A percentile compares a stretch with the other conserved stretches of the same genome.
Evolutionary conservation across 306 rosid genomes (phyloP).

Genomic region (Clitoria ternatea): DNA sequence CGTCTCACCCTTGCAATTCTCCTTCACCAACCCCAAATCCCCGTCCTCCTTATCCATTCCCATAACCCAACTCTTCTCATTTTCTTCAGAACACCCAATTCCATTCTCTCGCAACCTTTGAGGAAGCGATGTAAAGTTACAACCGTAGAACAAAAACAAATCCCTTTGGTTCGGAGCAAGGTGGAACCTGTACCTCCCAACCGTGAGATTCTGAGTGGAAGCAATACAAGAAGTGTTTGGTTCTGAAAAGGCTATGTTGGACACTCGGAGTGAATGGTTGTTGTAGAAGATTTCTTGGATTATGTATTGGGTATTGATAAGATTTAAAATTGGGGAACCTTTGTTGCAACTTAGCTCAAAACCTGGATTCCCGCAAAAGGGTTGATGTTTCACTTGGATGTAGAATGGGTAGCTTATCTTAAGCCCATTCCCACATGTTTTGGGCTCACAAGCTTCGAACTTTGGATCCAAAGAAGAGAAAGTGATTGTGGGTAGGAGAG

Average conservation of each 20-base stretch:
- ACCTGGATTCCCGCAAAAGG: constrained; percentile 41
- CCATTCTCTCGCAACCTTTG: neutral
- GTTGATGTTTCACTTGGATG: neutral
- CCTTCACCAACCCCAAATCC: neutral
- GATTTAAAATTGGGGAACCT: constrained; percentile 33
- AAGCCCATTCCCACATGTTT: constrained; percentile 30
- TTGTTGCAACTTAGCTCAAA: constrained; percentile 22
- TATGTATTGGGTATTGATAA: neutral
- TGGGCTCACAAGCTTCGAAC: constrained; percentile 32
- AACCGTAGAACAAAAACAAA: constrained; percentile 16
- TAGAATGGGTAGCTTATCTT: constrained; percentile 42
- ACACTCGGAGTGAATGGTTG: constrained; percentile 7
- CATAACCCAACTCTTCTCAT: constrained; percentile 19
- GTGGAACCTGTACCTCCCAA: neutral
- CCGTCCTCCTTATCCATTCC: neutral
- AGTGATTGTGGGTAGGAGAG: neutral
- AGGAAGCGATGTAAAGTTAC: neutral
- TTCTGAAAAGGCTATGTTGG: constrained; percentile 17
- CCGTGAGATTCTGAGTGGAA: neutral
- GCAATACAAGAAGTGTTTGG: neutral
- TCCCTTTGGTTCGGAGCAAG: neutral
- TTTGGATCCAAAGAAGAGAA: neutral
- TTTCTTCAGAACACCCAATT: constrained; percentile 18
- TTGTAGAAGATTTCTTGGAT: constrained; percentile 34
- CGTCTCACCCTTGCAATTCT: neutral